Percentiles rank a stretch among this genome's conserved stretches.
Conservation (phyloP, 495 filamentous ascomycete genomes). For the Penicillium chermesinum region DNA sequence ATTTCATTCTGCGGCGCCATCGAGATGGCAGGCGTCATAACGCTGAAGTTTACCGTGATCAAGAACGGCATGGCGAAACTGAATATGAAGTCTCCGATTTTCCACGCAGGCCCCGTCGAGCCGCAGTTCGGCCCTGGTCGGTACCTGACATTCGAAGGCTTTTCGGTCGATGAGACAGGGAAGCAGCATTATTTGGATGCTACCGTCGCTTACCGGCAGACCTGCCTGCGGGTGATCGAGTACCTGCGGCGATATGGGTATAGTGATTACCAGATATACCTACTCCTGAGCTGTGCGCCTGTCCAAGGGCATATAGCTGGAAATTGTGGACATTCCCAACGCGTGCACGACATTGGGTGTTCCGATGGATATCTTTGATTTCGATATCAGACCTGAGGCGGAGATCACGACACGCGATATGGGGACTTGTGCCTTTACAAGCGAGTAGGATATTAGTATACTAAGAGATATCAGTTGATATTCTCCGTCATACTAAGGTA, state of each 20-base stretch:
- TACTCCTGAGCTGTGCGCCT: slow-evolving; percentile 83
- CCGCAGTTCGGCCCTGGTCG: slow-evolving; percentile 84
- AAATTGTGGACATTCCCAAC: slow-evolving; percentile 79
- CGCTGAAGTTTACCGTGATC: slow-evolving; percentile 84
- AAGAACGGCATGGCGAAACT: slow-evolving; percentile 74
- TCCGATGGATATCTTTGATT: slow-evolving; percentile 95
- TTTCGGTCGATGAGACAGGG: slow-evolving; percentile 85
- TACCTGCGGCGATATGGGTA: slow-evolving; percentile 81
- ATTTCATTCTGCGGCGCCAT: slow-evolving; percentile 96
- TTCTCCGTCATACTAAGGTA: no score
- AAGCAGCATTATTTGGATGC: slow-evolving; percentile 94
- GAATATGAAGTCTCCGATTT: slow-evolving; percentile 82
- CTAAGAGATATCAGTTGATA: no score
- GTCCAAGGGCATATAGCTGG: slow-evolving; percentile 93
- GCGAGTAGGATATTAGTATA: no score
- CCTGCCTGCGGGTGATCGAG: slow-evolving; percentile 75
- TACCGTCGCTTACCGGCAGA: slow-evolving; percentile 87
- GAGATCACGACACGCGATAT: slow-evolving; percentile 62
- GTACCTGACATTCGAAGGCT: slow-evolving; percentile 90
- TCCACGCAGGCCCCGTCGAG: slow-evolving; percentile 85
- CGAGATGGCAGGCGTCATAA: slow-evolving; percentile 93
- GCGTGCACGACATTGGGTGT: slow-evolving; percentile 87
- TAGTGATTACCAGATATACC: slow-evolving; percentile 79
- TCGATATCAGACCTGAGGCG: slow-evolving; percentile 74
- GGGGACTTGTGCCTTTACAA: slow-evolving; percentile 72